Percentiles rank a stretch among this genome's conserved stretches.
Evolutionary conservation across 805 yeast species (phyloP).

Genomic region (Yarrowia osloensis): DNA sequence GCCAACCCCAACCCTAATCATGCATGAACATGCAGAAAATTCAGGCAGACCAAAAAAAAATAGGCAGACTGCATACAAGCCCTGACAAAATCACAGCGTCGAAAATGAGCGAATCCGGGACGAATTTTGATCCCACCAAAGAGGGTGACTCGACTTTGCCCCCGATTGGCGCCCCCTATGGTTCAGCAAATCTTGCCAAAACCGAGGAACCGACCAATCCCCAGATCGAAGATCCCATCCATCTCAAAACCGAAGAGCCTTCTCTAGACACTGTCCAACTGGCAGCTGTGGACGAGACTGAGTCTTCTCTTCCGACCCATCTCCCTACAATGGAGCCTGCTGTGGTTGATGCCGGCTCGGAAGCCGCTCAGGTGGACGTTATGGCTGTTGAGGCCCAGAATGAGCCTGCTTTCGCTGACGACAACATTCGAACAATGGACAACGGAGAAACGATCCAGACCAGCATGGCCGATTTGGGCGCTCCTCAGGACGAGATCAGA

Average conservation of each 20-base stretch:
- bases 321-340: not conserved
- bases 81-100: not conserved
- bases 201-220: too few relatives aligned
- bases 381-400: not conserved
- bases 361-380: conserved; percentile 1
- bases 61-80: not conserved
- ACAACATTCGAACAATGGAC: not conserved
- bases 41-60: conserved; percentile 3
- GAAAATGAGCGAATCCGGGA: not conserved
- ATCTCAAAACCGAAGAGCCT: too few relatives aligned
- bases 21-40: conserved; percentile 11
- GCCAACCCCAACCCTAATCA: conserved; percentile 22
- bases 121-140: not conserved
- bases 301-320: not conserved
- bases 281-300: not conserved
- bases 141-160: not conserved
- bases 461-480: not conserved
- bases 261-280: not conserved
- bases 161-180: not conserved
- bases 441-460: not conserved
- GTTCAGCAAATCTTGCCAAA: too few relatives aligned
- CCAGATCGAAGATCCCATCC: too few relatives aligned
- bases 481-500: not conserved
- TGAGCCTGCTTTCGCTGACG: too few relatives aligned
- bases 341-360: not conserved